Evolutionary conservation across 140 eudicot species (phyloP).

Genomic region (Anethum foeniculum): DNA sequence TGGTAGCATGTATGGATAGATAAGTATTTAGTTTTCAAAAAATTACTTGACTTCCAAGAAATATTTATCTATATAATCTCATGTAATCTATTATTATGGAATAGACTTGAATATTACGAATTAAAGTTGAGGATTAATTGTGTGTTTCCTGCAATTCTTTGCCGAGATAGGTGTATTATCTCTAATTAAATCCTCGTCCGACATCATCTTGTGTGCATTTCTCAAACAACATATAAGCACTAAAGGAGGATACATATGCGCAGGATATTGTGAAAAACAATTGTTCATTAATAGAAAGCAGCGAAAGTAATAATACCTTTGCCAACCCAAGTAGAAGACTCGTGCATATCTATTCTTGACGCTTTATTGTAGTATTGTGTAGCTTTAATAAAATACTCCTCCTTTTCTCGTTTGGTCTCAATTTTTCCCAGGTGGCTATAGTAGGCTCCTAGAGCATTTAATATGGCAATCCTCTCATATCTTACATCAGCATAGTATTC

Average conservation of each 20-base stretch:
- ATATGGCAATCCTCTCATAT: slow-evolving; percentile 91
- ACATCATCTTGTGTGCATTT: neutral
- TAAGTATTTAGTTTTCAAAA: no score
- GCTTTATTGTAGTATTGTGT: slow-evolving; percentile 93
- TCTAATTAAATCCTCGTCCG: no score
- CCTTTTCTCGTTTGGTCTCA: slow-evolving; percentile 93
- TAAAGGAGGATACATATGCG: neutral
- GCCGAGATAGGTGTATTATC: no score
- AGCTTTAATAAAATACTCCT: slow-evolving; percentile 69
- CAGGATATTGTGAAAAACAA: no score
- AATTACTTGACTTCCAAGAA: no score
- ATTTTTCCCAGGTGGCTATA: slow-evolving; percentile 74
- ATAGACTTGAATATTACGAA: no score
- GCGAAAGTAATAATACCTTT: slow-evolving; percentile 51
- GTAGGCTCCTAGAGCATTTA: slow-evolving; percentile 98
- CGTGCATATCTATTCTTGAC: slow-evolving; percentile 85
- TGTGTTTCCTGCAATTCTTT: no score
- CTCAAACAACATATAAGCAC: neutral
- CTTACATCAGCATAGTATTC: slow-evolving; percentile 92
- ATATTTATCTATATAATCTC: no score
- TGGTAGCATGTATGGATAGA: no score
- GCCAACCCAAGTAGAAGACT: slow-evolving; percentile 99
- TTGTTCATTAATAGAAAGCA: neutral
- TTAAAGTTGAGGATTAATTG: no score
- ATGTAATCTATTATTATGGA: no score